These are phyloP conservation scores for Warburgia ugandensis DNA, from an alignment of 164 flowering plant genomes.

Conservation along the genomic window DNA sequence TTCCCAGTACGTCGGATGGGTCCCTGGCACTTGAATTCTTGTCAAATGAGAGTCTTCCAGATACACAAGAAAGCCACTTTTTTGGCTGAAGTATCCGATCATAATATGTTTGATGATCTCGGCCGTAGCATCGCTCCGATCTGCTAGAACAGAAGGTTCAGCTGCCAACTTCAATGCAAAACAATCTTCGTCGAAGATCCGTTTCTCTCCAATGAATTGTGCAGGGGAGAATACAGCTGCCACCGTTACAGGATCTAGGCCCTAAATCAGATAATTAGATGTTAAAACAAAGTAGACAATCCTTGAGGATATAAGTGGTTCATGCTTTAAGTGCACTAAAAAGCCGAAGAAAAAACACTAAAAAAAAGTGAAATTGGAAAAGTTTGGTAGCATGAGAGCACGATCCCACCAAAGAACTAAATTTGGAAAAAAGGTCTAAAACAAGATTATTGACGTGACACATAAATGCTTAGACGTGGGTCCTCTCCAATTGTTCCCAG, in stretches of 20 bases:
- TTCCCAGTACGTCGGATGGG: slow-evolving; percentile 71
- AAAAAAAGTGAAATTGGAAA: neutral
- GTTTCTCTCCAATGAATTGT: slow-evolving; percentile 67
- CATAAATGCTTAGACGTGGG: no score
- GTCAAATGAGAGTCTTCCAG: slow-evolving; percentile 73
- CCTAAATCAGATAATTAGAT: slow-evolving; percentile 31
- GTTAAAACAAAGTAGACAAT: neutral
- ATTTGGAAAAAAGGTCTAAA: no score
- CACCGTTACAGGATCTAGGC: slow-evolving; percentile 66
- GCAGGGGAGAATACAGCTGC: slow-evolving; percentile 57
- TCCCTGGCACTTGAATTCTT: slow-evolving; percentile 62
- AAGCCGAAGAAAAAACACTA: neutral
- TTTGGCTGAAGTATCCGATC: slow-evolving; percentile 76
- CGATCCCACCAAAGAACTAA: no score
- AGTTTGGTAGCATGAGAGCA: neutral
- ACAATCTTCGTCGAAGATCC: slow-evolving; percentile 42
- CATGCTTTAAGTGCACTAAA: no score
- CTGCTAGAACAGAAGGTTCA: slow-evolving; percentile 48
- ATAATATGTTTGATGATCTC: slow-evolving; percentile 79
- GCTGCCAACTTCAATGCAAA: slow-evolving; percentile 65
- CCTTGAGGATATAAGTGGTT: neutral
- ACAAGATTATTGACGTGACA: no score
- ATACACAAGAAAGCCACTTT: slow-evolving; percentile 58
- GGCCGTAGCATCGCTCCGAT: slow-evolving; percentile 61
- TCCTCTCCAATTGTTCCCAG: no score